These are phyloP conservation scores for Acarospora socialis DNA, from an alignment of 2,329 filamentous ascomycete species.

Conservation along the genomic window DNA sequence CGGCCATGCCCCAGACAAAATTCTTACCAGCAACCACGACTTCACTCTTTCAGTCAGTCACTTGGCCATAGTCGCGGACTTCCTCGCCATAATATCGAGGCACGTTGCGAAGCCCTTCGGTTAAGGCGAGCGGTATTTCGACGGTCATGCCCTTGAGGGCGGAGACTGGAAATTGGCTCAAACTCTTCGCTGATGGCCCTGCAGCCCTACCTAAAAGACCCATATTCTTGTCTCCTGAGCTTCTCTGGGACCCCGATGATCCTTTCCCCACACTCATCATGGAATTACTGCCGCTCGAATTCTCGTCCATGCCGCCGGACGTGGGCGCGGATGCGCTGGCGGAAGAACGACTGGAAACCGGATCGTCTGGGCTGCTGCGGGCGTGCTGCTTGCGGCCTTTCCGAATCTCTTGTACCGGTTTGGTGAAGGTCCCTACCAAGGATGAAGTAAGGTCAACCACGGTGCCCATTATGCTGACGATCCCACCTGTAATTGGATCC, in stretches of 20 bases:
- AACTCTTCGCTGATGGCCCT: slow-evolving; percentile 13
- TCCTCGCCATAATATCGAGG: slow-evolving; percentile 26
- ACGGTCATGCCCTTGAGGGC: slow-evolving; percentile 23
- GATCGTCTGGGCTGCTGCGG: too few relatives aligned
- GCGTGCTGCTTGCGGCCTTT: slow-evolving; percentile 1
- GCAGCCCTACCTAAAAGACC: slow-evolving; percentile 7
- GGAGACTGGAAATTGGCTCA: slow-evolving; percentile 17
- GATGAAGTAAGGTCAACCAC: slow-evolving; percentile 16
- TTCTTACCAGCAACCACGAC: slow-evolving; percentile 20
- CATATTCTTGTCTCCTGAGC: slow-evolving; percentile 2
- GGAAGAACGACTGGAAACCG: too few relatives aligned
- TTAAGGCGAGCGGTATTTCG: slow-evolving; percentile 23
- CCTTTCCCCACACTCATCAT: slow-evolving; percentile 3
- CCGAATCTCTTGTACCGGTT: slow-evolving; percentile 2
- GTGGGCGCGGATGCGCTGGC: too few relatives aligned
- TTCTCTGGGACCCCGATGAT: too few relatives aligned
- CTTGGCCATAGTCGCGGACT: slow-evolving; percentile 19
- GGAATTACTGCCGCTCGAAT: slow-evolving; percentile 8
- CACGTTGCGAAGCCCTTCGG: slow-evolving; percentile 23
- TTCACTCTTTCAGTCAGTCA: slow-evolving; percentile 23
- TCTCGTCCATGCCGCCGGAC: slow-evolving; percentile 6
- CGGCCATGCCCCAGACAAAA: slow-evolving; percentile 21
- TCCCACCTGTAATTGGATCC: slow-evolving; percentile 21
- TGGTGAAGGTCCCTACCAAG: not conserved
- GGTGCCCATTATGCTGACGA: slow-evolving; percentile 17